Evolutionary conservation across 2,329 filamentous ascomycete genomes (phyloP).

Genomic region (Cordyceps cicadae): DNA sequence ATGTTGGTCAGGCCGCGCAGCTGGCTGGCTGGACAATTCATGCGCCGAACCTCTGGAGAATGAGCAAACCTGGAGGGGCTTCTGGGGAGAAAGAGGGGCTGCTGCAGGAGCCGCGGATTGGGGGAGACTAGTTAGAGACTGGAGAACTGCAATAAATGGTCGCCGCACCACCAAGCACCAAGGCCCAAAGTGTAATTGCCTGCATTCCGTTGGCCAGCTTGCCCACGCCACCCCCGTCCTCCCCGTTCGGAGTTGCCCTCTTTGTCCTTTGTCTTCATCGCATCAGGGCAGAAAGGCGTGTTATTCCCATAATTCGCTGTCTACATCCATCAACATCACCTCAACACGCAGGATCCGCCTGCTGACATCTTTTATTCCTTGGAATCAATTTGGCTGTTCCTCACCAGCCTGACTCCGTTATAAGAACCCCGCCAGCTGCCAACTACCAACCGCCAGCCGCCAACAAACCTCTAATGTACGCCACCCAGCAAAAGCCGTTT

Average conservation of each 20-base stretch:
- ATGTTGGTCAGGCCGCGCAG: background rate
- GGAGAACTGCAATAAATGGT: background rate
- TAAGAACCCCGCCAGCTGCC: background rate
- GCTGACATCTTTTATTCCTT: background rate
- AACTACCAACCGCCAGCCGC: background rate
- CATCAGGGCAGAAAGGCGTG: background rate
- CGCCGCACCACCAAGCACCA: too few species aligned
- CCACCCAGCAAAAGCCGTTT: background rate
- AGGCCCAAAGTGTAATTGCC: background rate
- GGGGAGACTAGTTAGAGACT: conserved; percentile 2
- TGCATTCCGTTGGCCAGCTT: conserved; percentile 3
- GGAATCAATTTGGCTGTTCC: background rate
- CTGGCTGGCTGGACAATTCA: background rate
- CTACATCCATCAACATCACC: background rate
- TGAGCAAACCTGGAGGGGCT: background rate
- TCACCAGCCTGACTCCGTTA: background rate
- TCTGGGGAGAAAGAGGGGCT: background rate
- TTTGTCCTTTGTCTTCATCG: background rate
- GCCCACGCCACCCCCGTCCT: too few species aligned
- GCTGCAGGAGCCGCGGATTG: background rate
- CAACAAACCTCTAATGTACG: background rate
- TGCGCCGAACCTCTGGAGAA: conserved; percentile 1
- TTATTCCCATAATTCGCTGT: background rate
- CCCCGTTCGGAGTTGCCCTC: conserved; percentile 5
- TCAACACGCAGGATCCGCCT: background rate